phyloP scores from a whole-genome alignment of 129 eudicot species.

The Artemisia argyi region DNA sequence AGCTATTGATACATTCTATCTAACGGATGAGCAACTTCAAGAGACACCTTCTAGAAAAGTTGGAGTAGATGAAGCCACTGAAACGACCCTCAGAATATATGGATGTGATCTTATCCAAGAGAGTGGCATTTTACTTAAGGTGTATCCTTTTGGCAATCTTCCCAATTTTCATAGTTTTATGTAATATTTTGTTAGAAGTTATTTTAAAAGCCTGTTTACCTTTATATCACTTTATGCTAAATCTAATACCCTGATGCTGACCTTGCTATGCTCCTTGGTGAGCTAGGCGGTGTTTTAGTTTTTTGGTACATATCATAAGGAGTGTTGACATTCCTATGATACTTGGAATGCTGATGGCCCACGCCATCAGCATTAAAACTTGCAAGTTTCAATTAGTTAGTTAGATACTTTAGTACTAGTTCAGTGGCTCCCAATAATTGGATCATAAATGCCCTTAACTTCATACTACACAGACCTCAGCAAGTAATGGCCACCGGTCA shows the following conservation, averaged over 20 bases:
- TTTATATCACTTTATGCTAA: background rate
- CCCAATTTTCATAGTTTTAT: background rate
- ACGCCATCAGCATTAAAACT: too few relatives aligned
- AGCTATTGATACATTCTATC: slow-evolving; percentile 81
- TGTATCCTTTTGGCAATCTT: slow-evolving; percentile 63
- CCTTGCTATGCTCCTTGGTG: slow-evolving; percentile 6
- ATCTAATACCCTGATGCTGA: background rate
- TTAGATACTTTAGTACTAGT: too few relatives aligned
- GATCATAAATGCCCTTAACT: slow-evolving; percentile 36
- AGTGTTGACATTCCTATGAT: too few relatives aligned
- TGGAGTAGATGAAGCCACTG: slow-evolving; percentile 82
- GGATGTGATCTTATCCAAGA: slow-evolving; percentile 99
- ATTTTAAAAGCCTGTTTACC: background rate
- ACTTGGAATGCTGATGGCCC: too few relatives aligned
- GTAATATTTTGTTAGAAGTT: background rate
- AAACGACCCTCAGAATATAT: slow-evolving; percentile 71
- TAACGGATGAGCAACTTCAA: slow-evolving; percentile 66
- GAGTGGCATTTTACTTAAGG: slow-evolving; percentile 78
- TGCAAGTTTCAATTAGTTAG: too few relatives aligned
- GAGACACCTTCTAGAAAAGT: slow-evolving; percentile 85
- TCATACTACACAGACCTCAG: slow-evolving; percentile 60
- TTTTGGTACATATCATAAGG: too few relatives aligned
- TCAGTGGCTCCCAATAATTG: background rate
- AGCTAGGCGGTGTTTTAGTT: too few relatives aligned
- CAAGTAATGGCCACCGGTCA: slow-evolving; percentile 99